phyloP scores from a whole-genome alignment of 2,329 filamentous ascomycete genomes.

The Ilyonectria robusta region DNA sequence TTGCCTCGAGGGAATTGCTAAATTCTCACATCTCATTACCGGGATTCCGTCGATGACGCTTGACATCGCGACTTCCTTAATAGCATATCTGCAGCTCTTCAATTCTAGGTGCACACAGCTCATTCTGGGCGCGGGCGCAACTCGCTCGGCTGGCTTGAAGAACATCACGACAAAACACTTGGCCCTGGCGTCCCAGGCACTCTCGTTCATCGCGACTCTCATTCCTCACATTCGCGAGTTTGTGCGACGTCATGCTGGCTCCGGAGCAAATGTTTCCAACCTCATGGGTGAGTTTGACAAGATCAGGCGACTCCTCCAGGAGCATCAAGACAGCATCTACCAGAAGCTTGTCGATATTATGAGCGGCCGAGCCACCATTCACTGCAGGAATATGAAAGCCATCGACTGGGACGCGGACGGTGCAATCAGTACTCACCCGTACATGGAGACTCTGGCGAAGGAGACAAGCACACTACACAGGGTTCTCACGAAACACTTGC shows the following conservation, averaged over 20 bases:
- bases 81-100: slow-evolving; percentile 92
- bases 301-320: slow-evolving; percentile 84
- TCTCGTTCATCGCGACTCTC: slow-evolving; percentile 88
- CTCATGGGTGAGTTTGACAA: slow-evolving; percentile 91
- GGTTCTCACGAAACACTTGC: slow-evolving; percentile 85
- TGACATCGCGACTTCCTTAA: slow-evolving; percentile 83
- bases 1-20: slow-evolving; percentile 85
- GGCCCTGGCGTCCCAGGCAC: slow-evolving; percentile 88
- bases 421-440: slow-evolving; percentile 67
- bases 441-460: slow-evolving; percentile 90
- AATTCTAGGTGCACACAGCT: slow-evolving; percentile 97
- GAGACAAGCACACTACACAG: slow-evolving; percentile 89
- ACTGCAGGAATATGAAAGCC: slow-evolving; percentile 81
- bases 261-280: slow-evolving; percentile 65
- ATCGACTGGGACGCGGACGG: slow-evolving; percentile 78
- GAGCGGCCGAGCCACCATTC: slow-evolving; percentile 80
- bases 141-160: slow-evolving; percentile 87
- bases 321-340: slow-evolving; percentile 91
- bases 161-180: slow-evolving; percentile 98
- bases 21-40: slow-evolving; percentile 85
- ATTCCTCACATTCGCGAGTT: slow-evolving; percentile 95
- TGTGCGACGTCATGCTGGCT: slow-evolving; percentile 80
- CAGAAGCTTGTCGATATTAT: slow-evolving; percentile 96
- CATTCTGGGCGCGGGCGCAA: slow-evolving; percentile 94
- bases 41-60: slow-evolving; percentile 91